Base-by-base conservation (phyloP, 2,329 filamentous ascomycete genomes). In the Penicillium verrucosum region DNA sequence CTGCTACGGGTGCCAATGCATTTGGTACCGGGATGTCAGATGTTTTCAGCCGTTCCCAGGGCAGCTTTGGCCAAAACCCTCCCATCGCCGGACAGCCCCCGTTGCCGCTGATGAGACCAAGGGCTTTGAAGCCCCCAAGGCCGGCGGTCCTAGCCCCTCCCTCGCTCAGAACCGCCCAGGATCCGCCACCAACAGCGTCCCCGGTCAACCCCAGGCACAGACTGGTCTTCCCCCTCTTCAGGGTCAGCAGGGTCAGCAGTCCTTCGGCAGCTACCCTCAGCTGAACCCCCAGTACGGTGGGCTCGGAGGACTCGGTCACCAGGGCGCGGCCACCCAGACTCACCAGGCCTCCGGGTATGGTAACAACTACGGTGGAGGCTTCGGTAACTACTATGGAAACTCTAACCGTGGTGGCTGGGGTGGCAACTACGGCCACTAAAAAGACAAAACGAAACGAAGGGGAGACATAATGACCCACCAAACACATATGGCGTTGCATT, bases 161-260 rank as follows among this genome's bases (percentile, higher is more conserved):
- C 77, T 87, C 38, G 82, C 82, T 45, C 84, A 86, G 68, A 83
- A 84, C 62, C 83, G 85, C 59, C 85, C 85, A 38, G 83, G 82
- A 41, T 87, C 85, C 37, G 84, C 84, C 8, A 81, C 83, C 30
- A 86, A 85, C 73, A 85, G 78, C 65, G 78, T 77, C 25, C 80
- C 77, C 38, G 79, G 80, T 43, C 81, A 82, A 66, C 76, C 78
- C 54, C 68, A 74, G 61, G 71, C 71, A 52, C 82, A 84, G 65
- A 74, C 78, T 45, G 78, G 78, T 30, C 73, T 83, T 46, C 82
- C 82, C 45, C 81, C 80, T 43, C 79, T 82, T 50, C 81, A 82
- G 69, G 78, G 76, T 30, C 81, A 83, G 56, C 73, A 76, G 63
- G 69, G 70, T 49, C 83, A 85, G 68, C 81, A 82, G 68, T 79